Evolutionary conservation across 495 filamentous ascomycete genomes (phyloP).

Genomic region (Trichodelitschia bisporula): DNA sequence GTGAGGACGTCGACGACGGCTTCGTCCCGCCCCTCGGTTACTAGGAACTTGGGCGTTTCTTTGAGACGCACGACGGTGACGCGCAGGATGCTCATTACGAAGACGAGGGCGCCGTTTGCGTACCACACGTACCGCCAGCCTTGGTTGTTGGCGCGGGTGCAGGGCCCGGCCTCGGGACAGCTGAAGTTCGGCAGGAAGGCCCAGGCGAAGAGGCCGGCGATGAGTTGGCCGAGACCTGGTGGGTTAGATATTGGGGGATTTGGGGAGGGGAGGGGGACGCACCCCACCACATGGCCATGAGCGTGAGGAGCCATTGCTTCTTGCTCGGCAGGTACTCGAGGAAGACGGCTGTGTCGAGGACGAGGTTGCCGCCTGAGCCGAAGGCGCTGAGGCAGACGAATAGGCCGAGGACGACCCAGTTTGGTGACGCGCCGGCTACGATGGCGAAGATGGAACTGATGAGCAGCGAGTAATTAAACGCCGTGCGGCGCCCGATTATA

Average conservation of each 20-base stretch:
- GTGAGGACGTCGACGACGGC: slow-evolving; percentile 35
- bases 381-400: slow-evolving; percentile 23
- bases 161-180: slow-evolving; percentile 9
- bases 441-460: slow-evolving; percentile 24
- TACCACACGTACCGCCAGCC: slow-evolving; percentile 13
- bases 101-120: slow-evolving; percentile 37
- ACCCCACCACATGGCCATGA: slow-evolving; percentile 28
- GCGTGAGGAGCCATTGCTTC: slow-evolving; percentile 22
- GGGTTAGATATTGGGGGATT: not conserved
- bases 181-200: slow-evolving; percentile 15
- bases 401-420: slow-evolving; percentile 22
- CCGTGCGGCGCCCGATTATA: slow-evolving; percentile 26
- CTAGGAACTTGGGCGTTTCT: slow-evolving; percentile 51
- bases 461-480: slow-evolving; percentile 27
- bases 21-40: slow-evolving; percentile 36
- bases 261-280: slow-evolving; percentile 1
- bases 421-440: slow-evolving; percentile 23
- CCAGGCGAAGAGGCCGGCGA: slow-evolving; percentile 18
- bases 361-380: slow-evolving; percentile 39
- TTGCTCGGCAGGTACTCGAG: slow-evolving; percentile 25
- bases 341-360: slow-evolving; percentile 40
- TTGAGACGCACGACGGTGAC: slow-evolving; percentile 39
- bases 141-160: slow-evolving; percentile 10
- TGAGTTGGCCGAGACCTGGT: slow-evolving; percentile 12
- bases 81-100: slow-evolving; percentile 37